Evolutionary conservation across 1,284 basidiomycete species (phyloP).

Genomic region (Papiliotrema nemorosa): DNA sequence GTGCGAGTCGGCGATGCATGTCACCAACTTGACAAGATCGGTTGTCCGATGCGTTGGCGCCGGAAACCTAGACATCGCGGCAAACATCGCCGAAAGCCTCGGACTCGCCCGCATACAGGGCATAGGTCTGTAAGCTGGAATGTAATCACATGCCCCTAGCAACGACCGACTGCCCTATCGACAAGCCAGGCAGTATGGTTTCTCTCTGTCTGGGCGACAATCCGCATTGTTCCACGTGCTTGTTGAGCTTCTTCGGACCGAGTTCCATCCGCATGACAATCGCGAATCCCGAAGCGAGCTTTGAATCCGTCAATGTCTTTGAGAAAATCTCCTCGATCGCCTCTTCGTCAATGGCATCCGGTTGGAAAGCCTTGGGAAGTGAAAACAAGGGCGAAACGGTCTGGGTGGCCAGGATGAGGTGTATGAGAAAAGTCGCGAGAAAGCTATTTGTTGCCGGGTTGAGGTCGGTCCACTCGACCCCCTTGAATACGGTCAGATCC

Average conservation of each 20-base stretch:
- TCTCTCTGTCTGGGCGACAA: conserved; percentile 49
- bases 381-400: conserved; percentile 58
- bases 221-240: not conserved
- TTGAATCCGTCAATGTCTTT: conserved; percentile 31
- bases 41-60: no score
- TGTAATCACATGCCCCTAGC: conserved; percentile 24
- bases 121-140: no score
- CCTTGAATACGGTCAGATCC: conserved; percentile 76
- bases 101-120: no score
- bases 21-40: no score
- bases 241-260: conserved; percentile 60
- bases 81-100: no score
- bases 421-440: conserved; percentile 63
- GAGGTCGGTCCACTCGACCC: conserved; percentile 74
- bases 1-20: no score
- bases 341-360: conserved; percentile 46
- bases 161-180: conserved; percentile 65
- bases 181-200: conserved; percentile 61
- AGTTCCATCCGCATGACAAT: conserved; percentile 32
- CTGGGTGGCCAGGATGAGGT: conserved; percentile 70
- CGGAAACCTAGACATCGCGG: no score
- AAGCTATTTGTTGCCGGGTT: conserved; percentile 64
- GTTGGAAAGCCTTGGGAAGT: conserved; percentile 29
- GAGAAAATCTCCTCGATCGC: conserved; percentile 44
- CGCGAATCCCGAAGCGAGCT: conserved; percentile 41